phyloP scores from a whole-genome alignment of 2,329 filamentous ascomycete genomes.

The Periconia digitata region DNA sequence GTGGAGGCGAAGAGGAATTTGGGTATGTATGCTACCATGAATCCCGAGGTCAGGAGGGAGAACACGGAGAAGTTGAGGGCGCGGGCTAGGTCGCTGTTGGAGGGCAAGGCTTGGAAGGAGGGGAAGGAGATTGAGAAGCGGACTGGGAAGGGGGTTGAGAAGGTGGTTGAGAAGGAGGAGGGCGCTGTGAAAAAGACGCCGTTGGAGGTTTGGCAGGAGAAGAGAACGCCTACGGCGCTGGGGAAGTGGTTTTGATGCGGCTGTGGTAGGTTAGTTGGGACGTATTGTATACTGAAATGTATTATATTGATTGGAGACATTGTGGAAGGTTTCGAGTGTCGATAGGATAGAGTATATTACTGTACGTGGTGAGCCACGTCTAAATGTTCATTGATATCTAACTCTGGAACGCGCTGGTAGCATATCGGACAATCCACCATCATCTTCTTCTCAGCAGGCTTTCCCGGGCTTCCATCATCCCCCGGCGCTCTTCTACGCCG shows the following conservation, averaged over 20 bases:
- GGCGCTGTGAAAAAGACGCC: conserved; percentile 26
- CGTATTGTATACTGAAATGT: conserved; percentile 12
- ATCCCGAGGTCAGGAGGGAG: conserved; percentile 14
- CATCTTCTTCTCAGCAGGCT: conserved; percentile 18
- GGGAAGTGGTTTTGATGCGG: not conserved
- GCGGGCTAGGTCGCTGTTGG: conserved; percentile 28
- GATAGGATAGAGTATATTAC: too few relatives aligned
- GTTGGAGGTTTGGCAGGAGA: conserved; percentile 36
- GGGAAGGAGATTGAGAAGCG: conserved; percentile 12
- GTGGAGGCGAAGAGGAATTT: conserved; percentile 35
- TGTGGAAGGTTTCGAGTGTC: not conserved
- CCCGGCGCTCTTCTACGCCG: conserved; percentile 10
- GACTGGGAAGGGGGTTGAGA: conserved; percentile 8
- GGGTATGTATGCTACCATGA: conserved; percentile 8
- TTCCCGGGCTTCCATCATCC: too few relatives aligned
- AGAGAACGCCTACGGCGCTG: conserved; percentile 21
- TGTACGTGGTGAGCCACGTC: conserved; percentile 31
- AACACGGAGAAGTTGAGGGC: conserved; percentile 22
- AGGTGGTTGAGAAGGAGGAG: conserved; percentile 11
- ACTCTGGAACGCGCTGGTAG: conserved; percentile 25
- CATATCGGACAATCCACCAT: conserved; percentile 47
- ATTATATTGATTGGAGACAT: conserved; percentile 1
- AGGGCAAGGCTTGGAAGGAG: conserved; percentile 6
- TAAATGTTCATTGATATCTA: conserved; percentile 44
- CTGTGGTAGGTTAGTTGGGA: not conserved